Evolutionary conservation across 495 filamentous ascomycete genomes (phyloP).

Genomic region (Cercophora samala): DNA sequence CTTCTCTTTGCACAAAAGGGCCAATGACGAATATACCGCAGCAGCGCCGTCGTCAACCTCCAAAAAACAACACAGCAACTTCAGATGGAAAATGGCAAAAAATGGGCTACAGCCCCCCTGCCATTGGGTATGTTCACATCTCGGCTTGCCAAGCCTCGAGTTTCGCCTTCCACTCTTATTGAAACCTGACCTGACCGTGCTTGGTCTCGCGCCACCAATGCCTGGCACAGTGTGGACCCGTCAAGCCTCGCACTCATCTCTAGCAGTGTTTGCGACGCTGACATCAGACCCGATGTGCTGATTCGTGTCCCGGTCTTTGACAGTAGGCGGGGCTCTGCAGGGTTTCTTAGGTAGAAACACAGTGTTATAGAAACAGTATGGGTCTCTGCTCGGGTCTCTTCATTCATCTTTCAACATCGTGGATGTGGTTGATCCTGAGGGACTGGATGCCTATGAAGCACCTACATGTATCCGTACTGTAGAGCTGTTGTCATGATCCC

Average conservation of each 20-base stretch:
- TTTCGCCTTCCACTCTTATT: constrained; percentile 9
- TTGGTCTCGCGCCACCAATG: constrained; percentile 1
- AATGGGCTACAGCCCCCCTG: neutral
- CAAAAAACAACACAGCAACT: neutral
- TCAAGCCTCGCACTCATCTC: neutral
- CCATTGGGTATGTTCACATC: neutral
- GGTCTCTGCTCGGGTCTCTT: no score
- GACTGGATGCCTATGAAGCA: neutral
- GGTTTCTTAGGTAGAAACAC: neutral
- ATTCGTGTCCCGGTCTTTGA: neutral
- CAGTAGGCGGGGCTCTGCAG: neutral
- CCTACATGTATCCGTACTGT: no score
- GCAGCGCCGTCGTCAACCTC: neutral
- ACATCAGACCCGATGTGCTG: neutral
- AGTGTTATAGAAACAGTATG: neutral
- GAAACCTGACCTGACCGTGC: constrained; percentile 2
- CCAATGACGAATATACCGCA: neutral
- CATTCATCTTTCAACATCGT: neutral
- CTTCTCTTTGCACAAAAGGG: neutral
- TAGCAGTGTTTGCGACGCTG: constrained; percentile 4
- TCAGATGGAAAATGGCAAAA: neutral
- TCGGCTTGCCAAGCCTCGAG: constrained; percentile 2
- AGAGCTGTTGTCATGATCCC: neutral
- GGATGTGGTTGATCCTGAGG: neutral
- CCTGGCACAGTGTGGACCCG: constrained; percentile 2